These are phyloP conservation scores for Dispira simplex DNA, from an alignment of 192 early-diverging fungal genomes.

Conservation along the genomic window DNA sequence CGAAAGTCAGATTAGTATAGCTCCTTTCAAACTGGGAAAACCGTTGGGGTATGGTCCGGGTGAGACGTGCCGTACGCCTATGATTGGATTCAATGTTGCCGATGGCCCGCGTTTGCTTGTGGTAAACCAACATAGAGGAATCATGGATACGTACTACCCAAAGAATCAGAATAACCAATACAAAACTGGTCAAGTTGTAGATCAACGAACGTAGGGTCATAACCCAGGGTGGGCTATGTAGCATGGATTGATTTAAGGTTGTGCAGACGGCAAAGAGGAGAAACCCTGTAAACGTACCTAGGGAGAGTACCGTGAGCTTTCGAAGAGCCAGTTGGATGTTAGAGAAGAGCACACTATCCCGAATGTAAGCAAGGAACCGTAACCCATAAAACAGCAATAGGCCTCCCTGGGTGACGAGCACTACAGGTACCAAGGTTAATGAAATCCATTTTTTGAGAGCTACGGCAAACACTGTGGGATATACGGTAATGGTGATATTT, in stretches of 20 bases:
- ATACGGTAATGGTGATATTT: background rate
- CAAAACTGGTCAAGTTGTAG: constrained; percentile 9
- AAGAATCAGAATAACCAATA: constrained; percentile 4
- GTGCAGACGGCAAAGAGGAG: constrained; percentile 6
- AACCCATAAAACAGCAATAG: constrained; percentile 7
- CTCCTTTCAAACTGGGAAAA: too few relatives aligned
- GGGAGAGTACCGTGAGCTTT: constrained; percentile 7
- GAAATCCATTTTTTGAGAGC: constrained; percentile 6
- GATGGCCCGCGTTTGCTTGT: too few relatives aligned
- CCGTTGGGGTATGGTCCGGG: too few relatives aligned
- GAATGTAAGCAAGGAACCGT: constrained; percentile 3
- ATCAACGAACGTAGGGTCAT: constrained; percentile 2
- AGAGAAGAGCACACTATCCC: constrained; percentile 4
- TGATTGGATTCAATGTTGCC: too few relatives aligned
- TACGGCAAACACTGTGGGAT: background rate
- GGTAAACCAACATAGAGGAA: constrained; percentile 4
- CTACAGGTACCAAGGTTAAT: background rate
- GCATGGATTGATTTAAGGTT: constrained; percentile 7
- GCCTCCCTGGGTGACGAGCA: background rate
- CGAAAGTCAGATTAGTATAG: too few relatives aligned
- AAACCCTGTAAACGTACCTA: constrained; percentile 7
- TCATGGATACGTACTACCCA: constrained; percentile 9
- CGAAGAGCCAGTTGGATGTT: constrained; percentile 4
- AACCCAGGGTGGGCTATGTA: constrained; percentile 5
- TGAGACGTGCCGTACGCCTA: too few relatives aligned